Base-by-base conservation (phyloP, 2,329 filamentous ascomycete genomes). In the Beauveria sp. region DNA sequence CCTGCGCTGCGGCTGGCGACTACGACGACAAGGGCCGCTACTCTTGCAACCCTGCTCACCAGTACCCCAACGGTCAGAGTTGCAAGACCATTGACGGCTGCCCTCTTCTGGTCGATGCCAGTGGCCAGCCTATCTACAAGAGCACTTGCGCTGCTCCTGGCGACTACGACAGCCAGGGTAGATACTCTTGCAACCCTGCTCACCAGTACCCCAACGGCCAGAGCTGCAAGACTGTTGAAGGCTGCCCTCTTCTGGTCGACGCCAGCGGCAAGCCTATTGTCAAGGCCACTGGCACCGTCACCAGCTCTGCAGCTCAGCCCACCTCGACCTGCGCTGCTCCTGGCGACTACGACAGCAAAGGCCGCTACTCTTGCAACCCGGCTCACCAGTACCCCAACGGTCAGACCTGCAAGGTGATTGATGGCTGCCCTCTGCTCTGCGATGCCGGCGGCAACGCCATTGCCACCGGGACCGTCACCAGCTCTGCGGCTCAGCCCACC, bases 181-280 rank as follows among this genome's bases (percentile, higher is more conserved):
- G 63, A 44, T 66, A 66, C 61, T 61, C 57, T 28, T 67, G 66
- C 63, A 66, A 66, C 62, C 66, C 64, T 5, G 66, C 64, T 0
- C 64, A 66, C 46, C 46, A 64, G 61, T 66, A 66, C 57, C 66
- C 66, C 46, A 52, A 59, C 40, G 65, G 65, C 9, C 63, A 64
- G 62, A 53, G 34, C n/a, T 67, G 66, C 63, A 47, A 28, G n/a
- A 18, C 53, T 10, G 22, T 64, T 28, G 54, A 62, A 7, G 64
- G 63, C 30, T 67, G 66, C 62, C 61, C 61, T 46, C 56, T 55
- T 26, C 62, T 66, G 8, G 14, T 3, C 22, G 51, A 41, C 18
- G 51, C 51, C 51, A 6, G 1, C 16, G 51, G 51, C 14, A 18
- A 53, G 12, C 34, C 51, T 16, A 53, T 53, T 1, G 12, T 18